Conservation (phyloP, 108 stramenopile genomes). For the Nannochloropsis granulata region DNA sequence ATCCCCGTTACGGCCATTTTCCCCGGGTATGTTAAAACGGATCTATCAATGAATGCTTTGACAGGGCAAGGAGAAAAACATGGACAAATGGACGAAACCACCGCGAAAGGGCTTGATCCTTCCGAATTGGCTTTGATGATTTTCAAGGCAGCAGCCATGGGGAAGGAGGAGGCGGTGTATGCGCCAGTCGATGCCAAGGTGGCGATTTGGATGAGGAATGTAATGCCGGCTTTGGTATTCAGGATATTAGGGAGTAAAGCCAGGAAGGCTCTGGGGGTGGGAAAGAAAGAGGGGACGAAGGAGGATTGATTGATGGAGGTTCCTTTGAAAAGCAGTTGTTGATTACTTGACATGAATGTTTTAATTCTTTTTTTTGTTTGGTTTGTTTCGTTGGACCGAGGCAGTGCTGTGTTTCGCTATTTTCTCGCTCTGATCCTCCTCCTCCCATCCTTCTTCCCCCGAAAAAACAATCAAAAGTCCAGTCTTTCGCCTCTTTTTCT, state of each 20-base stretch:
- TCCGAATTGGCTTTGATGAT: conserved; percentile 6
- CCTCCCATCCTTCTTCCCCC: no score
- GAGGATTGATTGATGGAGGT: neutral
- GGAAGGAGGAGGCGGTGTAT: conserved; percentile 2
- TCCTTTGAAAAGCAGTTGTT: no score
- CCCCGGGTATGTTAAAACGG: conserved; percentile 24
- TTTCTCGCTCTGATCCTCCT: no score
- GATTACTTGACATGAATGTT: no score
- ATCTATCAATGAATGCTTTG: conserved; percentile 19
- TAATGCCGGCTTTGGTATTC: conserved; percentile 8
- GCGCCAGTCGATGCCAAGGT: conserved; percentile 13
- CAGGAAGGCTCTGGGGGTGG: neutral
- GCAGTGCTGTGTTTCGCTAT: no score
- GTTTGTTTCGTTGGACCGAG: no score
- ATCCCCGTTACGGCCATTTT: conserved; percentile 7
- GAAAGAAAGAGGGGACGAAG: neutral
- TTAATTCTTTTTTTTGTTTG: no score
- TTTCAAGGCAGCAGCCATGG: conserved; percentile 1
- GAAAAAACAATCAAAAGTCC: no score
- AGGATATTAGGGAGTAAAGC: conserved; percentile 9
- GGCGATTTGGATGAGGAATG: conserved; percentile 3
- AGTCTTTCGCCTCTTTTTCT: no score
- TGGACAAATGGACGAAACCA: conserved; percentile 19
- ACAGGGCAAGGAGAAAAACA: conserved; percentile 9
- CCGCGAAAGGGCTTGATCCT: conserved; percentile 10